phyloP scores from a whole-genome alignment of 371 early-diverging fungal species.

The Fennellomyces sp. region DNA sequence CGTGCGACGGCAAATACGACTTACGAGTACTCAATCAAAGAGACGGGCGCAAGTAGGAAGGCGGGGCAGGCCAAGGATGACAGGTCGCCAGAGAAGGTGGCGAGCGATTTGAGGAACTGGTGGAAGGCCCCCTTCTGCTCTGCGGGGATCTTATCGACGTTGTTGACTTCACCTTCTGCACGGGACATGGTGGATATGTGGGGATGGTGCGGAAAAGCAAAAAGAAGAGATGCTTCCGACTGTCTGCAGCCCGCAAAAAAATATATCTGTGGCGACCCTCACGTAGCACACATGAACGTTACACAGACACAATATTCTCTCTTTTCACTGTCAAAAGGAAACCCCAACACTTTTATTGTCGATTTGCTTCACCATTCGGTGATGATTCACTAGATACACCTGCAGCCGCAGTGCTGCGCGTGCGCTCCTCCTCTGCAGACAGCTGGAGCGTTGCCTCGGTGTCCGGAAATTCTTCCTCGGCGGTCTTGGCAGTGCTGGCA shows the following conservation, averaged over 20 bases:
- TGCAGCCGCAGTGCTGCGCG: background rate
- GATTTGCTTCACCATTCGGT: background rate
- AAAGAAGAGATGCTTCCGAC: too few relatives aligned
- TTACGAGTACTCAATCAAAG: slow-evolving; percentile 79
- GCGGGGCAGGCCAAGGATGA: slow-evolving; percentile 77
- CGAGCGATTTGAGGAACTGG: slow-evolving; percentile 68
- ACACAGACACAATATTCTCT: too few relatives aligned
- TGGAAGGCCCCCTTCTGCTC: slow-evolving; percentile 70
- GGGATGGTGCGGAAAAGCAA: background rate
- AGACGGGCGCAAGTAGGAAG: slow-evolving; percentile 71
- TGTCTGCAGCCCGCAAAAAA: too few relatives aligned
- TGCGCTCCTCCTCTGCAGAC: slow-evolving; percentile 8
- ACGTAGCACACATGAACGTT: too few relatives aligned
- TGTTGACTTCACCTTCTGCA: slow-evolving; percentile 38
- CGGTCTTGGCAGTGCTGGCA: slow-evolving; percentile 1
- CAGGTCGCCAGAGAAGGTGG: slow-evolving; percentile 78
- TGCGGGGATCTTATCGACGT: slow-evolving; percentile 57
- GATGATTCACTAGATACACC: background rate
- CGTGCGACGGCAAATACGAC: slow-evolving; percentile 19
- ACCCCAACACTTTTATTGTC: too few relatives aligned
- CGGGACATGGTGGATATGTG: slow-evolving; percentile 4
- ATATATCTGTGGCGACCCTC: too few relatives aligned
- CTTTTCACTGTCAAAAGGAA: too few relatives aligned
- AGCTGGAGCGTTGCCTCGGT: slow-evolving; percentile 2
- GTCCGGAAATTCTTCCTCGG: slow-evolving; percentile 11